A percentile compares a stretch with the other conserved stretches of the same genome.
Evolutionary conservation across 2,329 filamentous ascomycete genomes (phyloP).

Genomic region (Taxawa tesnikishii): DNA sequence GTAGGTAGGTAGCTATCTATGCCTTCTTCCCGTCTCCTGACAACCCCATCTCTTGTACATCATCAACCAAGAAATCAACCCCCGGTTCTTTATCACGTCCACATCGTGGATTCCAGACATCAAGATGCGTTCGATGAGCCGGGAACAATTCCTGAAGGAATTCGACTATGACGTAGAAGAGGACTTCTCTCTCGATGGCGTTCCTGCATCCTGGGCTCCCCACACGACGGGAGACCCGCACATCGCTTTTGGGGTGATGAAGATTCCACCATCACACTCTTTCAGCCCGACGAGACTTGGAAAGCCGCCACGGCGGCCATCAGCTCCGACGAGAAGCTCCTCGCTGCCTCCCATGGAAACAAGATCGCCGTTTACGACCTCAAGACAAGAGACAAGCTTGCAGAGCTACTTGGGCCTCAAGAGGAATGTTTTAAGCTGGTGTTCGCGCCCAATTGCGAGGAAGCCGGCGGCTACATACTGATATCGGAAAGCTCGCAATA

Average conservation of each 20-base stretch:
- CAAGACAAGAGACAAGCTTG: background rate
- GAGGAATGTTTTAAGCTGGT: background rate
- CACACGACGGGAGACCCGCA: background rate
- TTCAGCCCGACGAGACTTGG: background rate
- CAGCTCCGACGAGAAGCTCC: background rate
- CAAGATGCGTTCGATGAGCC: background rate
- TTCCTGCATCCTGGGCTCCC: background rate
- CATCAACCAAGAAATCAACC: no score
- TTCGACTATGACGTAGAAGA: background rate
- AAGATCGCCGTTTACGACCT: background rate
- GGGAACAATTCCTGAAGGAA: background rate
- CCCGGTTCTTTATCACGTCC: no score
- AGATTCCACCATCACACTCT: background rate
- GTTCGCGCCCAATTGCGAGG: background rate
- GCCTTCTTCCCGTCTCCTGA: no score
- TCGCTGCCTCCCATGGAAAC: background rate
- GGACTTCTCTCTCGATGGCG: background rate
- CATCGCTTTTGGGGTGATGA: constrained; percentile 2
- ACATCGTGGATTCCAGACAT: no score
- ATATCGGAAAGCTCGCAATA: background rate
- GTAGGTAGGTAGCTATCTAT: no score
- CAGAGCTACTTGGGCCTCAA: background rate
- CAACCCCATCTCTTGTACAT: no score
- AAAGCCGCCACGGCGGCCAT: background rate
- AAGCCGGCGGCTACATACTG: background rate